Base-by-base conservation (phyloP, 140 eudicot genomes). In the Erigeron philadelphicus region DNA sequence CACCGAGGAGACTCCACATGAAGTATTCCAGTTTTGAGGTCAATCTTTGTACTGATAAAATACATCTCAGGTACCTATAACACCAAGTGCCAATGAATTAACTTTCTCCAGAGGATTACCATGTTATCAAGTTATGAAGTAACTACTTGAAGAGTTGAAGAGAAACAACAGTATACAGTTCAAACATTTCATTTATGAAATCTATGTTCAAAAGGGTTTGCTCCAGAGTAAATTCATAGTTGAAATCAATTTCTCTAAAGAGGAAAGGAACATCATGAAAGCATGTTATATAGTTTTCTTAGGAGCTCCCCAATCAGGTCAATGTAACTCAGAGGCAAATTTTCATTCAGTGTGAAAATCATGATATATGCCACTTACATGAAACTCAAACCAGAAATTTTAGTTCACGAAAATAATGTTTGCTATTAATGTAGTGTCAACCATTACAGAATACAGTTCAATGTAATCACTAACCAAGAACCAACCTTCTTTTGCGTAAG, bases 401-500 rank as follows among this genome's bases (percentile, higher is more conserved):
- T 6, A 25, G 11, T 59, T 12, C 5, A 23, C 15, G 12, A 13
- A 31, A 57, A 57, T 57, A 10, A 17, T 4, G 63, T 9, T 18
- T 1, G 16, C 13, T 57, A 57, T 13, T 21, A 12, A 12, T 6
- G 10, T 8, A 57, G 31, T 11, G 31, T 57, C 42, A 6, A 57
- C 16, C 38, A 21, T 57, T 57, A 1, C 5, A 59, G 47, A 6
- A 38, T 35, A 12, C 13, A 61, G 35, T 38, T 61, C 35, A 61
- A 13, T 61, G 19, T 4, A 40, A 50, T 40, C 7, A 35, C 18
- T 38, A 59, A 46, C 62, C 25, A 1, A 21, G 25, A 21, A 21
- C 25, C 25, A 21, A 92, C 98, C 90, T 88, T 92, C 76, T 92
- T 92, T 42, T 88, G 98, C 44, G 98, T 92, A 73, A 92, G 96